A percentile compares a stretch with the other conserved stretches of the same genome.
Conservation (phyloP, 2,329 filamentous ascomycete genomes). For the Ilyonectria mors-panacis region DNA sequence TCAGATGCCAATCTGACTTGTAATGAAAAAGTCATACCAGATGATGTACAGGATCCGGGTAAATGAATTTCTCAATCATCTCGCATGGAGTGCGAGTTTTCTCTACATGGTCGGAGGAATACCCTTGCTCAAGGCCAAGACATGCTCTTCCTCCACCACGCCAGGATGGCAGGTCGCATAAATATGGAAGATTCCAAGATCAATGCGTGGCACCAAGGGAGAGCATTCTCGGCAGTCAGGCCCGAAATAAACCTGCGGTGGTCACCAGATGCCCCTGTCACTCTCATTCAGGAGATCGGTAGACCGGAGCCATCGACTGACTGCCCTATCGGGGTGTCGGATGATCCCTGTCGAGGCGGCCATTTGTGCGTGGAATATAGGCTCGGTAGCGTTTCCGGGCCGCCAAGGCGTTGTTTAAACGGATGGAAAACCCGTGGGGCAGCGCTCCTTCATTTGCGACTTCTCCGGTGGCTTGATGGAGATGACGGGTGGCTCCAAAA, state of each 20-base stretch:
- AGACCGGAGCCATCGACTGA: background rate
- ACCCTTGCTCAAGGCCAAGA: background rate
- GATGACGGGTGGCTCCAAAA: constrained; percentile 24
- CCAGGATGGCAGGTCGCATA: background rate
- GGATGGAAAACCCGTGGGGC: constrained; percentile 43
- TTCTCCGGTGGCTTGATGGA: constrained; percentile 29
- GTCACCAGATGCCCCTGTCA: background rate
- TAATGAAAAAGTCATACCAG: background rate
- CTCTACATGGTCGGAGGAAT: background rate
- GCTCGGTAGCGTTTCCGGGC: constrained; percentile 5
- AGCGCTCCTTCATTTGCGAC: constrained; percentile 39
- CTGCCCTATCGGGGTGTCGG: constrained; percentile 2
- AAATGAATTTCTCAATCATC: background rate
- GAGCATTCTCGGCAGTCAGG: background rate
- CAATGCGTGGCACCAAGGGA: background rate
- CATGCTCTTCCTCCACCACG: background rate
- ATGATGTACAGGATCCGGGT: no score
- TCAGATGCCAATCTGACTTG: background rate
- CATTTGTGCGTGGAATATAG: constrained; percentile 10
- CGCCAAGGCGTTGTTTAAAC: constrained; percentile 27
- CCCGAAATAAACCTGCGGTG: background rate
- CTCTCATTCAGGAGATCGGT: constrained; percentile 1
- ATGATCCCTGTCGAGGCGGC: background rate
- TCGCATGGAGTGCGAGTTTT: background rate
- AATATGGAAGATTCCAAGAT: background rate